Conservation (phyloP, 2,329 filamentous ascomycete species). For the Aspergillus nomiae region DNA sequence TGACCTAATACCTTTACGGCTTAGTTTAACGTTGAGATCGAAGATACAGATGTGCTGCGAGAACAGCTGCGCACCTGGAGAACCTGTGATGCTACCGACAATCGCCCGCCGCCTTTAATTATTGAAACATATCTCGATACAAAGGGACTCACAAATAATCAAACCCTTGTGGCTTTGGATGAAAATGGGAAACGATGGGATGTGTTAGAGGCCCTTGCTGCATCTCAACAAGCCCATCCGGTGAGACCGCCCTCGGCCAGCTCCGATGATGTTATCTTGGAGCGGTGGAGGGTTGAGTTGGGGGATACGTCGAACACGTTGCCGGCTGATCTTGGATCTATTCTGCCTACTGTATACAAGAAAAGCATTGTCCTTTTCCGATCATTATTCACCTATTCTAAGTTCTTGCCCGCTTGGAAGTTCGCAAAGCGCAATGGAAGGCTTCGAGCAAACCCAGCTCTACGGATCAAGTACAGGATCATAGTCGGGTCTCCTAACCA, state of each 20-base stretch:
- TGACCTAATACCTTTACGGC: background rate
- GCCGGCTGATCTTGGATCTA: conserved; percentile 55
- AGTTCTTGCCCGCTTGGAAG: conserved; percentile 83
- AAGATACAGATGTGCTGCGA: conserved; percentile 85
- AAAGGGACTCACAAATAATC: conserved; percentile 74
- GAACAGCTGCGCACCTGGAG: conserved; percentile 84
- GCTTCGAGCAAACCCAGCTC: conserved; percentile 60
- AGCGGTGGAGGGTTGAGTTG: conserved; percentile 87
- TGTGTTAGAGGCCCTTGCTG: conserved; percentile 78
- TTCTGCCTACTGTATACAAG: conserved; percentile 90
- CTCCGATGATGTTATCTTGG: conserved; percentile 75
- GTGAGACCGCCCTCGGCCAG: conserved; percentile 50
- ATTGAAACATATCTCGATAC: conserved; percentile 90
- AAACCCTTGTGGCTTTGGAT: conserved; percentile 85
- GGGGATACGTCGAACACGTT: conserved; percentile 63
- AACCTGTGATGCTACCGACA: conserved; percentile 72
- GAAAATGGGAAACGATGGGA: conserved; percentile 92
- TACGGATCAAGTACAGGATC: conserved; percentile 82
- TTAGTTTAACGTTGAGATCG: conserved; percentile 92
- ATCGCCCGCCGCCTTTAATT: conserved; percentile 77
- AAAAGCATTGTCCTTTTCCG: conserved; percentile 94
- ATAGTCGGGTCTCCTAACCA: conserved; percentile 57
- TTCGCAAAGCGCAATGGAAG: conserved; percentile 76
- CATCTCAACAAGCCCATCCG: conserved; percentile 52
- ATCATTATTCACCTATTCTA: conserved; percentile 79